Conservation (phyloP, 2,329 filamentous ascomycete species). For the Fusarium napiforme region DNA sequence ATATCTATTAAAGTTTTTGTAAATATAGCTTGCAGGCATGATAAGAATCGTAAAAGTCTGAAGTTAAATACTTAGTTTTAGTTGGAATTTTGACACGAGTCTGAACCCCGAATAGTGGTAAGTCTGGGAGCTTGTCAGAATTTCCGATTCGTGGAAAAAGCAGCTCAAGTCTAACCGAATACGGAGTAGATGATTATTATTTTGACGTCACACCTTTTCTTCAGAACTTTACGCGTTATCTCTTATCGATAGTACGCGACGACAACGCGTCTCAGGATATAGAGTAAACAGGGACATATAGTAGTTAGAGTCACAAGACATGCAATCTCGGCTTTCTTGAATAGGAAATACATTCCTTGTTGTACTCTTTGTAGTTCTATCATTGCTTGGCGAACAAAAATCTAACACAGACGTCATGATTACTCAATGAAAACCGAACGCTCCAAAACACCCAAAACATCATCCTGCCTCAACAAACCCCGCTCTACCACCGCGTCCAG, state of each 20-base stretch:
- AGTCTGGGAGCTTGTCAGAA: accelerated
- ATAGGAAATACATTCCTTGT: neutral
- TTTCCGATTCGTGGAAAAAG: too few species aligned
- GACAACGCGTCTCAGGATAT: neutral
- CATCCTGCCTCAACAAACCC: neutral
- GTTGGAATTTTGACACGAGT: accelerated
- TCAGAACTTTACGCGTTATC: too few species aligned
- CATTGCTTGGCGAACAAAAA: neutral
- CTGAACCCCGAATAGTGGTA: accelerated
- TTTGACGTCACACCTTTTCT: neutral
- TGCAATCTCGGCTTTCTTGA: neutral
- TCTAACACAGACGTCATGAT: neutral
- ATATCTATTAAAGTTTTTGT: accelerated
- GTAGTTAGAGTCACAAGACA: neutral
- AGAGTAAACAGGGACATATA: neutral
- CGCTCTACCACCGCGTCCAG: conserved; percentile 2
- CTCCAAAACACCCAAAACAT: conserved; percentile 1
- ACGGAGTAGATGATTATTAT: accelerated
- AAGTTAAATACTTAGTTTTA: too few species aligned
- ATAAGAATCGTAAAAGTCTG: too few species aligned
- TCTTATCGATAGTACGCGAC: neutral
- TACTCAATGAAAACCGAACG: neutral
- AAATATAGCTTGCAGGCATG: accelerated
- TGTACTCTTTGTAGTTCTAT: neutral
- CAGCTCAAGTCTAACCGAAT: accelerated